A percentile compares a stretch with the other conserved stretches of the same genome.
These are phyloP conservation scores for Fusarium hostae DNA, from an alignment of 2,329 filamentous ascomycete genomes.

Conservation along the genomic window DNA sequence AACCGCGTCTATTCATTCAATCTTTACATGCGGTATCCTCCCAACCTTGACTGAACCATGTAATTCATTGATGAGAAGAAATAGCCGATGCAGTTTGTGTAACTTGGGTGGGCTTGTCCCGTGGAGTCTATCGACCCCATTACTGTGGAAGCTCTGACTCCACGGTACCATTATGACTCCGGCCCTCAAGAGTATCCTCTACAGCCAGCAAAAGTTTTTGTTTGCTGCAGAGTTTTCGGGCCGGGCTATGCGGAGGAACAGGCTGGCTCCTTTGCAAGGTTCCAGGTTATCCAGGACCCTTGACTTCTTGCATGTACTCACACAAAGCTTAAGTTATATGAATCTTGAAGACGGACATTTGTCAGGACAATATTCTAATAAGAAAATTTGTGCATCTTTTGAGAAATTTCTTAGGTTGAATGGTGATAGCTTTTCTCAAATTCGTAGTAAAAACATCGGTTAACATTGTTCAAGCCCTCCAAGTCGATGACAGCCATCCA, in stretches of 20 bases:
- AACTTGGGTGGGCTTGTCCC: background rate
- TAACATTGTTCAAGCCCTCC: constrained; percentile 58
- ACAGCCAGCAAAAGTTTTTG: constrained; percentile 64
- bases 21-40: background rate
- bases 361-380: background rate
- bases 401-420: background rate
- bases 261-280: constrained; percentile 55
- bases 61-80: background rate
- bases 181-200: constrained; percentile 63
- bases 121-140: background rate
- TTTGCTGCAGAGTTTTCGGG: constrained; percentile 67
- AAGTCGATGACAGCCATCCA: background rate
- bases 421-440: constrained; percentile 57
- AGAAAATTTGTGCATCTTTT: background rate
- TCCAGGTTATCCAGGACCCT: constrained; percentile 53
- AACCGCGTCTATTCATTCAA: constrained; percentile 1
- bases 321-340: background rate
- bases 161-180: constrained; percentile 59
- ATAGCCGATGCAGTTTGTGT: background rate
- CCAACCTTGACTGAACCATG: no score
- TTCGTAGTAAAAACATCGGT: constrained; percentile 64
- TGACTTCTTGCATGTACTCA: constrained; percentile 19
- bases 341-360: background rate
- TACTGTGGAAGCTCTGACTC: constrained; percentile 52
- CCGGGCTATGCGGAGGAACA: constrained; percentile 65